Evolutionary conservation across 1,284 basidiomycete genomes (phyloP).

Genomic region (Hypsizygus ulmarius): DNA sequence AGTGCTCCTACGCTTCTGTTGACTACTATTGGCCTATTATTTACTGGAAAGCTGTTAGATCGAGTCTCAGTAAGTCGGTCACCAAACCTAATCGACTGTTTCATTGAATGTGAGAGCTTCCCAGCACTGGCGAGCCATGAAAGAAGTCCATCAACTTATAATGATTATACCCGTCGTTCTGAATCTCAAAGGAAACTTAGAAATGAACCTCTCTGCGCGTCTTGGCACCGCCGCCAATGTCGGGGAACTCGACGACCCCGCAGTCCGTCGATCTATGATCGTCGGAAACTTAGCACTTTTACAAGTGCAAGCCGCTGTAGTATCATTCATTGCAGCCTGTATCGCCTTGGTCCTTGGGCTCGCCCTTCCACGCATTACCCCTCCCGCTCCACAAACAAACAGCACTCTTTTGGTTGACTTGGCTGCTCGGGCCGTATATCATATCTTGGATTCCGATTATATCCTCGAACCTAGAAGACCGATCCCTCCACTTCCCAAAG

Average conservation of each 20-base stretch:
- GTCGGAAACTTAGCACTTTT: constrained; percentile 84
- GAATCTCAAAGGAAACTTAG: constrained; percentile 95
- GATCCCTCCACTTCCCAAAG: constrained; percentile 27
- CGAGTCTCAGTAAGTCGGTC: constrained; percentile 68
- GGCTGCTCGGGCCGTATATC: constrained; percentile 9
- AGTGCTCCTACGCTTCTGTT: constrained; percentile 71
- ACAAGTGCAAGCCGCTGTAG: constrained; percentile 91
- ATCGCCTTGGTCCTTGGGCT: constrained; percentile 76
- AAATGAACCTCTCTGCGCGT: constrained; percentile 89
- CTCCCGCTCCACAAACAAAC: constrained; percentile 15
- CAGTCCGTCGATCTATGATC: constrained; percentile 66
- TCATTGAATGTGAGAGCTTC: constrained; percentile 9
- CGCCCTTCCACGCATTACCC: constrained; percentile 46
- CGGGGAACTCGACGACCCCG: constrained; percentile 81
- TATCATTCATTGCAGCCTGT: constrained; percentile 84
- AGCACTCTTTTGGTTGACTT: constrained; percentile 20
- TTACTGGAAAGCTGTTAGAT: constrained; percentile 87
- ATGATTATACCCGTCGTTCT: constrained; percentile 94
- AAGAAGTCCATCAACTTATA: constrained; percentile 89
- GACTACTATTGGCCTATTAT: constrained; percentile 71
- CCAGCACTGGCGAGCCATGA: constrained; percentile 88
- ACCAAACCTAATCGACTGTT: background rate
- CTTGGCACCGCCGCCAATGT: constrained; percentile 79
- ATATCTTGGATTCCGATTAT: constrained; percentile 8
- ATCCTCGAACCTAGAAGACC: constrained; percentile 29